Evolutionary conservation across 495 filamentous ascomycete species (phyloP).

Genomic region (Lepraria neglecta): DNA sequence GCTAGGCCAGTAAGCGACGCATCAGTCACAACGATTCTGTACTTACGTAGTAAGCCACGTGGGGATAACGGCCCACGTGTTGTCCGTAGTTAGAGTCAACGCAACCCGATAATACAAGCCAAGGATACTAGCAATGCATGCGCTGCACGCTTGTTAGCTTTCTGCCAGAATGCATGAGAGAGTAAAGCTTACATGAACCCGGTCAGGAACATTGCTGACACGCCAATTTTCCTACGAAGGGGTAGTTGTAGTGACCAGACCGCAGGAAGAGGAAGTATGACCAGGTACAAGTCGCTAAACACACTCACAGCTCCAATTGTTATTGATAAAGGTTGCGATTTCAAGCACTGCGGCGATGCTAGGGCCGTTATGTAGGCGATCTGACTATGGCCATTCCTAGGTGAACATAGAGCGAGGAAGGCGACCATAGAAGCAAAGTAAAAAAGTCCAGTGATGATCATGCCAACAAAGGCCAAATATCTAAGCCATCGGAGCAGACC

Average conservation of each 20-base stretch:
- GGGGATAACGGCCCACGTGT: slow-evolving; percentile 19
- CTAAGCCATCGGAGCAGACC: slow-evolving; percentile 19
- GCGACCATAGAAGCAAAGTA: slow-evolving; percentile 16
- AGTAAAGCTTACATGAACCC: slow-evolving; percentile 21
- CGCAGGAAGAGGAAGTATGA: slow-evolving; percentile 27
- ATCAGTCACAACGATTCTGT: background rate
- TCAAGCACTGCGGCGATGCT: slow-evolving; percentile 12
- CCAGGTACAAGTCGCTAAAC: slow-evolving; percentile 26
- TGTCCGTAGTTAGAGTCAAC: slow-evolving; percentile 1
- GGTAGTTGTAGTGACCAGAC: slow-evolving; percentile 22
- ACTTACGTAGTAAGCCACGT: slow-evolving; percentile 18
- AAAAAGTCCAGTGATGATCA: slow-evolving; percentile 20
- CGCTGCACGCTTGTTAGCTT: slow-evolving; percentile 13
- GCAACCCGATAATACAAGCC: slow-evolving; percentile 22
- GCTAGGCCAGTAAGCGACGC: slow-evolving; percentile 10
- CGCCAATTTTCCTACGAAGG: slow-evolving; percentile 18
- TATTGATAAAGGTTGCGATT: background rate
- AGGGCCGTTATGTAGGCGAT: slow-evolving; percentile 19
- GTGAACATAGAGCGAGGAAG: slow-evolving; percentile 16
- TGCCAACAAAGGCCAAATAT: slow-evolving; percentile 14
- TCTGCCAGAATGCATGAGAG: background rate
- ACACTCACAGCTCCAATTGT: slow-evolving; percentile 20
- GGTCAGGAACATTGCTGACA: slow-evolving; percentile 24
- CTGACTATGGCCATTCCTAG: slow-evolving; percentile 8
- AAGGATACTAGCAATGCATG: slow-evolving; percentile 23